These are phyloP conservation scores for Prunus dulcis DNA, from an alignment of 306 rosid genomes.

Conservation along the genomic window DNA sequence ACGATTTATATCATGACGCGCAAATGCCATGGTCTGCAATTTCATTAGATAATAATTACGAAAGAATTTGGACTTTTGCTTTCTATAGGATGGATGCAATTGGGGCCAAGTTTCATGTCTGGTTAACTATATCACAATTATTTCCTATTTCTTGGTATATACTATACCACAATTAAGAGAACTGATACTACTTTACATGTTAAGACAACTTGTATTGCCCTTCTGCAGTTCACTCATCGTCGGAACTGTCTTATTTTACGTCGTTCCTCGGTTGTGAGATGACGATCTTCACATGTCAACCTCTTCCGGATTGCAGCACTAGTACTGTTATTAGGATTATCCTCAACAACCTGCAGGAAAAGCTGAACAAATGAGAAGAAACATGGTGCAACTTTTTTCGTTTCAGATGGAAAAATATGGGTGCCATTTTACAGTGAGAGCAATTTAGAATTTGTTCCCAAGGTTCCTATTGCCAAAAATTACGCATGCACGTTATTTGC, in stretches of 20 bases:
- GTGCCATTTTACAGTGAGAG: too few relatives aligned
- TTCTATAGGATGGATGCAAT: too few relatives aligned
- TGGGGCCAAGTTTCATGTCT: too few relatives aligned
- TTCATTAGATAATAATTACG: too few relatives aligned
- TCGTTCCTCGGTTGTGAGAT: constrained; percentile 60
- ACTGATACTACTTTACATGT: constrained; percentile 32
- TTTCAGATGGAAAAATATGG: not conserved
- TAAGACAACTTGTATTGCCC: not conserved
- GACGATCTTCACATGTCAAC: constrained; percentile 59
- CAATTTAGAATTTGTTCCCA: not conserved
- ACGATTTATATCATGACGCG: too few relatives aligned
- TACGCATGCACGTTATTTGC: not conserved
- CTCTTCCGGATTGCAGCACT: constrained; percentile 49
- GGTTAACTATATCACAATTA: not conserved
- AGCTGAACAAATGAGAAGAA: constrained; percentile 11
- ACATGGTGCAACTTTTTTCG: not conserved
- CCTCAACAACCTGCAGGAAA: constrained; percentile 52
- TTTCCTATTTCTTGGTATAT: not conserved
- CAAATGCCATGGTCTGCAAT: too few relatives aligned
- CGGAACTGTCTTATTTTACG: constrained; percentile 52
- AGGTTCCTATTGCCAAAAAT: not conserved
- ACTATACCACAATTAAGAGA: not conserved
- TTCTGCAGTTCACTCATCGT: constrained; percentile 37
- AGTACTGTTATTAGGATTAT: constrained; percentile 23
- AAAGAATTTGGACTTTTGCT: too few relatives aligned